phyloP scores from a whole-genome alignment of 495 filamentous ascomycete genomes.

The Penicillium paxilli region DNA sequence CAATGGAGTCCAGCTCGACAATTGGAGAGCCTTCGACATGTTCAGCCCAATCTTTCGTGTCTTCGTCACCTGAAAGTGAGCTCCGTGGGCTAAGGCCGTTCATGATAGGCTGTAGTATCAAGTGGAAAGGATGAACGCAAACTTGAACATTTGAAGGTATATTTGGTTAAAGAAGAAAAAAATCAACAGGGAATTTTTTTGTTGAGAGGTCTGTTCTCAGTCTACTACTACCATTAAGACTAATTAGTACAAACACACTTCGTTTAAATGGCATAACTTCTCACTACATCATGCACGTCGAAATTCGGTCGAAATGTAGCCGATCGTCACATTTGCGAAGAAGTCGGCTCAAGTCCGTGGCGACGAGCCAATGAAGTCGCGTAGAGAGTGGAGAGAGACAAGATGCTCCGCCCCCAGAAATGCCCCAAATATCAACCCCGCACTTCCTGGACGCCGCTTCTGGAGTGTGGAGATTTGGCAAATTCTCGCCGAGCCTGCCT shows the following conservation, averaged over 20 bases:
- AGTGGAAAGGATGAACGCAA: no score
- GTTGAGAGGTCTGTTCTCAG: background rate
- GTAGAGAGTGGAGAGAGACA: background rate
- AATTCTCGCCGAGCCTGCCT: conserved; percentile 13
- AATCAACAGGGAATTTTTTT: no score
- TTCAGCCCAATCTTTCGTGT: background rate
- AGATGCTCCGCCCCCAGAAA: conserved; percentile 1
- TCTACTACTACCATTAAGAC: no score
- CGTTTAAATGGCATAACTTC: background rate
- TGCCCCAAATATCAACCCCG: conserved; percentile 16
- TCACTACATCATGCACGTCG: background rate
- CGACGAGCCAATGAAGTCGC: background rate
- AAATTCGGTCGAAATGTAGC: background rate
- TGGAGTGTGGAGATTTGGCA: conserved; percentile 14
- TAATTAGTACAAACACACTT: no score
- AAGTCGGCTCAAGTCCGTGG: background rate
- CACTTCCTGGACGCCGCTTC: conserved; percentile 4
- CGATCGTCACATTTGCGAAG: background rate
- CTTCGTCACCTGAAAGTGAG: background rate
- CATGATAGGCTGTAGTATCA: background rate
- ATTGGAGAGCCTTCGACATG: conserved; percentile 4
- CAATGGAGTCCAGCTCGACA: conserved; percentile 5
- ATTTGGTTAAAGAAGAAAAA: no score
- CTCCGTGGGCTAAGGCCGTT: background rate
- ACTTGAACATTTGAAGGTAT: no score